These are phyloP conservation scores for Monascus purpureus DNA, from an alignment of 495 filamentous ascomycete species.

Conservation along the genomic window DNA sequence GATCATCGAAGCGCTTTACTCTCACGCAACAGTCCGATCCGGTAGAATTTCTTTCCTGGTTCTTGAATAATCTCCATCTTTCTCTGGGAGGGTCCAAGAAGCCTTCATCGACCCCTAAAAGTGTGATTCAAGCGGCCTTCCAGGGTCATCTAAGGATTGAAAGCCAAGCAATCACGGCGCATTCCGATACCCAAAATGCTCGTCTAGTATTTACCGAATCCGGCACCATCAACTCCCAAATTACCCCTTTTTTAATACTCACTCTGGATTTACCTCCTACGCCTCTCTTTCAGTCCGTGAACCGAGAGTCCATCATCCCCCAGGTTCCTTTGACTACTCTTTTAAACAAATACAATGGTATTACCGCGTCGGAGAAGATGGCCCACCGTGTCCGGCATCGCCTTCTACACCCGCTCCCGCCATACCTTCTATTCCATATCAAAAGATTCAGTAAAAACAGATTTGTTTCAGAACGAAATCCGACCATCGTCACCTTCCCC, in stretches of 20 bases:
- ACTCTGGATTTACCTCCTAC: slow-evolving; percentile 86
- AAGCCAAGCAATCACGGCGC: slow-evolving; percentile 86
- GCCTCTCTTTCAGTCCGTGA: slow-evolving; percentile 91
- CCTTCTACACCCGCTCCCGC: slow-evolving; percentile 81
- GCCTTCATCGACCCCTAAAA: slow-evolving; percentile 46
- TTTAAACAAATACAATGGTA: slow-evolving; percentile 86
- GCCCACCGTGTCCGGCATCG: slow-evolving; percentile 78
- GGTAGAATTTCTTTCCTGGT: slow-evolving; percentile 94
- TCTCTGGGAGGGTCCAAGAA: slow-evolving; percentile 84
- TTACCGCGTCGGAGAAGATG: slow-evolving; percentile 74
- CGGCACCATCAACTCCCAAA: slow-evolving; percentile 59
- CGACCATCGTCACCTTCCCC: slow-evolving; percentile 94
- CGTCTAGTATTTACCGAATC: slow-evolving; percentile 91
- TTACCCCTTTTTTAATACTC: slow-evolving; percentile 71
- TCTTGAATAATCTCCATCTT: slow-evolving; percentile 87
- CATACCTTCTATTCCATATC: slow-evolving; percentile 87
- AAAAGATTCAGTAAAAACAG: slow-evolving; percentile 95
- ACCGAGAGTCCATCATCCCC: slow-evolving; percentile 86
- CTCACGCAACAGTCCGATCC: slow-evolving; percentile 87
- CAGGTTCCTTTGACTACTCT: slow-evolving; percentile 85
- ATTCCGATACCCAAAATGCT: slow-evolving; percentile 68
- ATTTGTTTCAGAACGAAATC: slow-evolving; percentile 90
- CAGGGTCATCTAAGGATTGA: slow-evolving; percentile 87
- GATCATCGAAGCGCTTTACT: slow-evolving; percentile 83
- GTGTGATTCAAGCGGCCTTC: slow-evolving; percentile 81